Evolutionary conservation across 768 basidiomycete genomes (phyloP).

Genomic region (Podaxis mareebaensis): DNA sequence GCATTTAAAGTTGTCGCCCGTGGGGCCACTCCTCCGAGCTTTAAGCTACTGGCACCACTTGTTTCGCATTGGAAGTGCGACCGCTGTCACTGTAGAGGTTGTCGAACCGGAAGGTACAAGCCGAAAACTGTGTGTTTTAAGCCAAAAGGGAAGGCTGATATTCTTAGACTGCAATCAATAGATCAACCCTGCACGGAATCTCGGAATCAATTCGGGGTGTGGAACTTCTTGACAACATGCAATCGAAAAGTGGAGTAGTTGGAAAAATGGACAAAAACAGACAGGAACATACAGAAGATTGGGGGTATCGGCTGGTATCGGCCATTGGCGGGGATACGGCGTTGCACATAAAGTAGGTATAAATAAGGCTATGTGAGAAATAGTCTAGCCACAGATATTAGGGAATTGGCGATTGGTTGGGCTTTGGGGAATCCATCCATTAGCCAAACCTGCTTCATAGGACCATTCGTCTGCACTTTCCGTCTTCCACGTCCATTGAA

Average conservation of each 20-base stretch:
- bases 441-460: constrained; percentile 75
- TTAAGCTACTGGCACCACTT: too few species aligned
- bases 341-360: neutral
- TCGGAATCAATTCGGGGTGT: neutral
- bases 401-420: constrained; percentile 54
- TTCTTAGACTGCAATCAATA: neutral
- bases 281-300: neutral
- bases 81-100: too few species aligned
- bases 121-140: neutral
- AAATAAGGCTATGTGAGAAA: neutral
- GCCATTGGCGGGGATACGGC: neutral
- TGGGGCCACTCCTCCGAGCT: too few species aligned
- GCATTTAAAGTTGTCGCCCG: too few species aligned
- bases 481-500: constrained; percentile 85
- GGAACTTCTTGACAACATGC: neutral
- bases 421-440: constrained; percentile 82
- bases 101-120: too few species aligned
- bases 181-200: neutral
- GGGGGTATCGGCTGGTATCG: neutral
- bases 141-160: neutral
- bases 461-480: constrained; percentile 88
- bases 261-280: too few species aligned
- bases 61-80: too few species aligned
- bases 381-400: constrained; percentile 55
- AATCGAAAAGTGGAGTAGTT: neutral